Base-by-base conservation (phyloP, 2,329 filamentous ascomycete species). In the Ceratocystis smalleyi region DNA sequence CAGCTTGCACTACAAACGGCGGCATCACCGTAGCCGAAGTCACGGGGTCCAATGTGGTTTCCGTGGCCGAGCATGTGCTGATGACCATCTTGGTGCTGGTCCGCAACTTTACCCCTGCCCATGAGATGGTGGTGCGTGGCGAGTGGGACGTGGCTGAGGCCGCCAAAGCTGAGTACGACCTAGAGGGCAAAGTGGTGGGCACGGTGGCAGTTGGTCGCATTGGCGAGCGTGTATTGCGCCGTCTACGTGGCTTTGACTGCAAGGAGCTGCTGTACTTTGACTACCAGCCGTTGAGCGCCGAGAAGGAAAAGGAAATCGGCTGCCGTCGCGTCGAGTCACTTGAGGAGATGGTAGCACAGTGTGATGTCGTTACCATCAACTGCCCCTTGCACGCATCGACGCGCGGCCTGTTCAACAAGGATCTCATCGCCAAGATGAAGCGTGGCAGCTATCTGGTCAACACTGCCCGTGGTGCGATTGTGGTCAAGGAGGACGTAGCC, bases 231-330 rank as follows among this genome's bases (percentile, higher is more conserved):
- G 94, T 99, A 66, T 85, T 99, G 71, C 88, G 92, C 76, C 86
- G 94, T 70, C 87, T 99, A 72, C 95, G 95, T 85, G 81, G 91
- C 70, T 99, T 99, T 74, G 92, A 96, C 82, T 99, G 94, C 89
- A 96, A 96, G 86, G 92, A 97, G 83, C 84, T 99, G 61, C 84
- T 97, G 69, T 99, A 99, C 88, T 97, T 89, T 76, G 94, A 99
- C 81, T 99, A 99, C 87, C 94, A 99, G 83, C 91, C 92, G 62
- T 82, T 99, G 69, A 81, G 78, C 67, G 73, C 89, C 67, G 91
- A 96, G 80, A 81, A 85, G 71, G 91, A 97, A 84, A 85, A 88
- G 77, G 92, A 96, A 81, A 97, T 97, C 77, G 92, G 92, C 75
- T 91, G 87, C 83, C 84, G 90, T 72, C 85, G 94, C 68, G 91